Conservation (phyloP, 257 asterid species). For the Capsicum chinense region DNA sequence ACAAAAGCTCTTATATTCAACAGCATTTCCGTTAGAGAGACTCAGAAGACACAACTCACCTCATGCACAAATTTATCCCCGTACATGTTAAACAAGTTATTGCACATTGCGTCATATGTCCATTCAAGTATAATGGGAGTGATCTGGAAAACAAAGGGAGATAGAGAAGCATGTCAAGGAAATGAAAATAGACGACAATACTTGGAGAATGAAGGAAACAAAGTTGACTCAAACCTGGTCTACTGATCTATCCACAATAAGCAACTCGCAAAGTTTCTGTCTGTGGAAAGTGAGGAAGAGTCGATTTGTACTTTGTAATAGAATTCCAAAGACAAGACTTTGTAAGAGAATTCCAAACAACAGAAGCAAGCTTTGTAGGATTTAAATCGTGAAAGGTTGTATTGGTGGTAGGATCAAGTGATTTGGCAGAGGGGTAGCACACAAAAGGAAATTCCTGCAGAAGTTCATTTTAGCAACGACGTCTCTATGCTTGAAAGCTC, state of each 20-base stretch:
- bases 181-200: neutral
- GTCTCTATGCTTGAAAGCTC: neutral
- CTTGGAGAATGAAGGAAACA: constrained; percentile 10
- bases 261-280: constrained; percentile 95
- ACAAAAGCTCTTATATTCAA: neutral
- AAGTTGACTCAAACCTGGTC: constrained; percentile 69
- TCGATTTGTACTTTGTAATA: constrained; percentile 82
- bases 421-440: constrained; percentile 90
- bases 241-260: constrained; percentile 89
- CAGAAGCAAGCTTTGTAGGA: constrained; percentile 97
- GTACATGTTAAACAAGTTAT: constrained; percentile 85
- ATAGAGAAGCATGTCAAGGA: neutral
- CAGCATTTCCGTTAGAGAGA: constrained; percentile 28
- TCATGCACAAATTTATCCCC: constrained; percentile 93
- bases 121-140: constrained; percentile 98
- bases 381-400: constrained; percentile 93
- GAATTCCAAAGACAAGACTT: constrained; percentile 89
- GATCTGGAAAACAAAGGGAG: constrained; percentile 49
- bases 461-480: constrained; percentile 32
- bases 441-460: constrained; percentile 91
- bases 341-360: constrained; percentile 83
- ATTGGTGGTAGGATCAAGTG: constrained; percentile 88
- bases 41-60: constrained; percentile 49
- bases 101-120: constrained; percentile 99
- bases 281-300: constrained; percentile 77